Evolutionary conservation across 768 basidiomycete species (phyloP).

Genomic region (Kwoniella europaea): DNA sequence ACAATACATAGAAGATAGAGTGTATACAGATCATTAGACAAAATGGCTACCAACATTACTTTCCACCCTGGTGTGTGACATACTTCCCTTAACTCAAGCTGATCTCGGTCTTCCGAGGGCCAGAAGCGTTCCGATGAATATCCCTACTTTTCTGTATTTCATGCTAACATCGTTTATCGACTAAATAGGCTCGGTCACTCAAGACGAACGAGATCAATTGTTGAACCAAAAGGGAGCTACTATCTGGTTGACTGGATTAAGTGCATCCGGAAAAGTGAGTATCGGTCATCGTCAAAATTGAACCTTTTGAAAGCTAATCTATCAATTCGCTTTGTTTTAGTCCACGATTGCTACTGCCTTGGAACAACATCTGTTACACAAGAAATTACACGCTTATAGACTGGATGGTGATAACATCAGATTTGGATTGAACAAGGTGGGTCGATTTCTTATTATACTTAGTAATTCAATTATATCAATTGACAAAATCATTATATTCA

Average conservation of each 20-base stretch:
- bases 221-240: slow-evolving; percentile 84
- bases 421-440: slow-evolving; percentile 85
- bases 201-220: slow-evolving; percentile 69
- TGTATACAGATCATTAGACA: slow-evolving; percentile 1
- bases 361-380: slow-evolving; percentile 90
- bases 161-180: too few relatives aligned
- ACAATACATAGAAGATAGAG: not conserved
- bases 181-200: slow-evolving; percentile 77
- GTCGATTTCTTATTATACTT: not conserved
- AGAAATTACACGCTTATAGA: slow-evolving; percentile 82
- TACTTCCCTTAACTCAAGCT: too few relatives aligned
- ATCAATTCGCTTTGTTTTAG: slow-evolving; percentile 59
- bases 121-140: too few relatives aligned
- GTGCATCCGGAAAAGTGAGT: slow-evolving; percentile 87
- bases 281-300: not conserved
- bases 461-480: not conserved
- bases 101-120: not conserved
- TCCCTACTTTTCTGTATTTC: too few relatives aligned
- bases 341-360: slow-evolving; percentile 96
- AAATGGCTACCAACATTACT: slow-evolving; percentile 61
- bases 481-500: not conserved
- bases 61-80: slow-evolving; percentile 61
- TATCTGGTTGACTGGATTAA: slow-evolving; percentile 95
- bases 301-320: too few relatives aligned
- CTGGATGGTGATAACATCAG: slow-evolving; percentile 91